Base-by-base conservation (phyloP, 2,329 filamentous ascomycete genomes). In the Exophiala lecanii-corni region DNA sequence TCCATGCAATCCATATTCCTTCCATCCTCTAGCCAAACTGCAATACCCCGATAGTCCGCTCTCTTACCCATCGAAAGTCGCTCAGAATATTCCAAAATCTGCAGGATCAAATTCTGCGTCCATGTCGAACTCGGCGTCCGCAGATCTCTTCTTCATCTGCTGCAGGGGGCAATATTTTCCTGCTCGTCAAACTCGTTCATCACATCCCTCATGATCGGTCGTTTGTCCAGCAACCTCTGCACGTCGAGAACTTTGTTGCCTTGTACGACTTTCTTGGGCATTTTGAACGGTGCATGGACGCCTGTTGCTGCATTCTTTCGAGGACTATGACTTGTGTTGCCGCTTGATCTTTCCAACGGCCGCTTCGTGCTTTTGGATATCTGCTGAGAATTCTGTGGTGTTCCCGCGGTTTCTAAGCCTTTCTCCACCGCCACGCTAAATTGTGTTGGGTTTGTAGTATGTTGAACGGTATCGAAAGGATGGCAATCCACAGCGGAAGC, bases 201-300 rank as follows among this genome's bases (percentile, higher is more conserved):
- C 51, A 95, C 81, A 70, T 91, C 84, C 59, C 78, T 77, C 58
- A 89, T 71, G 42, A 94, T 74, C 25, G 80, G 77, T 57, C 80
- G 79, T 25, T 76, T 79, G 45, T 78, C 81, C 53, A 88, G 63
- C 45, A 91, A 66, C 21, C 74, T 68, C 15, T 54, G 59, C n/a
- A 64, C 58, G 17, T 34, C 32, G 53, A 65, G 68, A 26, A 49
- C 30, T 16, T 43, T 33, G 9, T 67, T 72, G 51, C 74, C 77
- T 39, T 75, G 75, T 0, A 81, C 79, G 34, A 79, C 72, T 57
- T 77, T 81, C 51, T 71, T 78, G 1, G 81, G 79, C 37, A 68
- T 66, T 56, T 20, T 49, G 13, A 45, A 47, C 12, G 51, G 35
- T 26, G 34, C 38, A 21, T 30, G 32, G 18, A 43, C 58, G 57